A percentile compares a stretch with the other conserved stretches of the same genome.
Conservation (phyloP, 352 stramenopile species). For the Phytopythium vexans region DNA sequence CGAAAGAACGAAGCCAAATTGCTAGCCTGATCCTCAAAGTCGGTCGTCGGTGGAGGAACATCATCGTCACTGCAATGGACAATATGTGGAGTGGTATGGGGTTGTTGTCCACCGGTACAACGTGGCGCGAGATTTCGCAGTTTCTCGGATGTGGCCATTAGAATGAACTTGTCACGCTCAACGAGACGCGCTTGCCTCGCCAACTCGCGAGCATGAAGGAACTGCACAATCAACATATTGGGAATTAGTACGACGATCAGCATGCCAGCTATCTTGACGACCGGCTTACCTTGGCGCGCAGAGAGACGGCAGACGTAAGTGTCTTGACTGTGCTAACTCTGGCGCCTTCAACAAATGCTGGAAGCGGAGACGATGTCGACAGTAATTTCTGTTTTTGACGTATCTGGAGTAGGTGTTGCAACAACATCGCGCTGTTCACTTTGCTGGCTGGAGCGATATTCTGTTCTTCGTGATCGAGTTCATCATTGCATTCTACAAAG, state of each 20-base stretch:
- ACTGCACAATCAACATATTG: slow-evolving; percentile 8
- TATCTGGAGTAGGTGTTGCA: slow-evolving; percentile 37
- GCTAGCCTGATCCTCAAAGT: slow-evolving; percentile 12
- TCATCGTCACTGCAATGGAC: too few species aligned
- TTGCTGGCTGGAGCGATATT: not conserved
- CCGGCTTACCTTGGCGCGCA: slow-evolving; percentile 39
- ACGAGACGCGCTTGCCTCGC: slow-evolving; percentile 19
- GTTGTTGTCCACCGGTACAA: not conserved
- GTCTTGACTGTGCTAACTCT: slow-evolving; percentile 27
- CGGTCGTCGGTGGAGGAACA: not conserved
- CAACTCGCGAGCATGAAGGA: slow-evolving; percentile 33
- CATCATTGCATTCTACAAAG: slow-evolving; percentile 4
- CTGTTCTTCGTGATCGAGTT: not conserved
- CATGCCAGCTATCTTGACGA: not conserved
- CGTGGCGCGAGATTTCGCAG: slow-evolving; percentile 3
- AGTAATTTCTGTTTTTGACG: slow-evolving; percentile 30
- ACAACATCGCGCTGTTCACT: slow-evolving; percentile 12
- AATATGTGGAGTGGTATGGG: not conserved
- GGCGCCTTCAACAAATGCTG: slow-evolving; percentile 30
- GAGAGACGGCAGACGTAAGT: slow-evolving; percentile 24
- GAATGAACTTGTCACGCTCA: slow-evolving; percentile 21
- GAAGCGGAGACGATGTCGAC: slow-evolving; percentile 15
- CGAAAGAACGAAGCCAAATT: slow-evolving; percentile 42
- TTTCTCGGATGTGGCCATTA: slow-evolving; percentile 2
- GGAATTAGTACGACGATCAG: not conserved